These are phyloP conservation scores for Backusella morwellensis DNA, from an alignment of 192 early-diverging fungal species.

Conservation along the genomic window DNA sequence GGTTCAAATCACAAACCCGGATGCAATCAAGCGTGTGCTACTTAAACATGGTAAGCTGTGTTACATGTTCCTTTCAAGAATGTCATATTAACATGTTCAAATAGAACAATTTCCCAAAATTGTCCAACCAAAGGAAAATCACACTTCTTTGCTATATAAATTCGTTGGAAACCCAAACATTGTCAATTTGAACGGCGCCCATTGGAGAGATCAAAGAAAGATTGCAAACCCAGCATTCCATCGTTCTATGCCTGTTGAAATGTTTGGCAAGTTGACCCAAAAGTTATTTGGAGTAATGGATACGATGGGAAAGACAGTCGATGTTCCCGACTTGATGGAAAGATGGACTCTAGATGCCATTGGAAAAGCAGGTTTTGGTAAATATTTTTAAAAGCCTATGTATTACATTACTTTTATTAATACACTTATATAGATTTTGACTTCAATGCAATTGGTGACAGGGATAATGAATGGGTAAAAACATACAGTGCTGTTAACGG, in stretches of 20 bases:
- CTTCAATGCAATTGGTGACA: background rate
- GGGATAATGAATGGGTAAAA: background rate
- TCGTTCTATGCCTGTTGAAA: conserved; percentile 25
- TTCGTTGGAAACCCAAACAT: background rate
- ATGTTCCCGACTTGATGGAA: background rate
- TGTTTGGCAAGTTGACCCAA: conserved; percentile 21
- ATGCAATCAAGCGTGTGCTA: background rate
- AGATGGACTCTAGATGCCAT: background rate
- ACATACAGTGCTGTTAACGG: background rate
- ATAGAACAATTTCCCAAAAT: background rate
- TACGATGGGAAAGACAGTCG: background rate
- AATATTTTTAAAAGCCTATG: background rate
- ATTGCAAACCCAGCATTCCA: conserved; percentile 32
- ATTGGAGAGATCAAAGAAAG: conserved; percentile 1
- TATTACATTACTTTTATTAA: background rate
- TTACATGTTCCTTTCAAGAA: background rate
- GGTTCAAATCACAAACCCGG: background rate
- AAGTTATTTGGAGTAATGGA: conserved; percentile 20
- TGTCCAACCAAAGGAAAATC: background rate
- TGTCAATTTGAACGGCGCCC: background rate
- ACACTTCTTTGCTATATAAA: background rate
- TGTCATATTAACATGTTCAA: background rate
- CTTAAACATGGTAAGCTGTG: background rate
- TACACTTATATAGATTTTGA: background rate
- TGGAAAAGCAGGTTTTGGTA: background rate